Base-by-base conservation (phyloP, 1,139 yeast genomes). In the Magnusiomyces suaveolens region DNA sequence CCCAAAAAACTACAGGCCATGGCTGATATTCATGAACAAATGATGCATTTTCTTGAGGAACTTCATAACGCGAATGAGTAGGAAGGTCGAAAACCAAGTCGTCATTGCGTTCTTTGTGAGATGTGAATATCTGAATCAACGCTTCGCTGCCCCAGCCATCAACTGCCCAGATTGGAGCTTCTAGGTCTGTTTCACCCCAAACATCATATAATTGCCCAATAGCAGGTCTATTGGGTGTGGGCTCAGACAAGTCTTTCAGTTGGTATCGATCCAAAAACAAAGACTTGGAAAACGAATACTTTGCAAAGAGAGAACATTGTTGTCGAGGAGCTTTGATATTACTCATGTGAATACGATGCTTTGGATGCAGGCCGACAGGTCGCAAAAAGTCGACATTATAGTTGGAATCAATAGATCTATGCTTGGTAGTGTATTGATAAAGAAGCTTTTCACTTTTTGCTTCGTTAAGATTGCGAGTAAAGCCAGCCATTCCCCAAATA, bases 311-410 rank as follows among this genome's bases (percentile, higher is more conserved):
- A 57, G 68, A 58, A 70, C 78, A 72, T 69, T 69, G 29, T 54
- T 59, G 57, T n/a, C 46, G 62, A 25, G 62, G 63, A 2, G 60
- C 58, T 33, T 46, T 36, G 8, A 62, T 46, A 8, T 53, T 48
- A 24, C 51, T 44, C 18, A 65, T 52, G n/a, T 56, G 41, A 10
- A 68, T 53, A 2, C 52, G 50, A 29, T 68, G 64, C 33, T 60
- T 60, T 1, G 82, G 82, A 60, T 78, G 82, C 36, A 78, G 62
- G 0, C 81, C 81, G 20, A 69, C 60, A 1, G 81, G 80, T 48
- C 63, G 54, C 3, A 63, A 60, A 21, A 76, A 65, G 8, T 60
- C 56, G 2, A 63, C 68, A 4, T 55, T 43, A 43, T 60, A 63
- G 1, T 48, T 18, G 2, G 60, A 58, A 12, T 58, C 55, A 2